Conservation (phyloP, 305 asterid genomes). For the Fraxinus ornus region DNA sequence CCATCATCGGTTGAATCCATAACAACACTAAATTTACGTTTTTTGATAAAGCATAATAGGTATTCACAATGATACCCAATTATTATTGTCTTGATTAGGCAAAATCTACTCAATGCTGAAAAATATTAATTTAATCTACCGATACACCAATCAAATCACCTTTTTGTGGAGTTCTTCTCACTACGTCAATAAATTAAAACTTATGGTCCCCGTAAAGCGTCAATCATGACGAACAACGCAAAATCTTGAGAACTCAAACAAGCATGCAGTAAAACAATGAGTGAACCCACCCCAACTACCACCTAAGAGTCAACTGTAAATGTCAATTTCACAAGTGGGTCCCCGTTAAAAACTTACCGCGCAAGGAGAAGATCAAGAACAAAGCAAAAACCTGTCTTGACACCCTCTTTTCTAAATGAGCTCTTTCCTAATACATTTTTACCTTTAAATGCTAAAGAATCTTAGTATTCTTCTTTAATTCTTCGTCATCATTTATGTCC, state of each 20-base stretch:
- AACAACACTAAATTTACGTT: not conserved
- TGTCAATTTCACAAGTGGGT: not conserved
- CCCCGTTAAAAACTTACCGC: not conserved
- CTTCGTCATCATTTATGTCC: not conserved
- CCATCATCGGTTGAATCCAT: not conserved
- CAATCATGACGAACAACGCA: not conserved
- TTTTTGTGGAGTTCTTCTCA: not conserved
- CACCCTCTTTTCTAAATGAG: not conserved
- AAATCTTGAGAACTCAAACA: not conserved
- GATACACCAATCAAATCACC: not conserved
- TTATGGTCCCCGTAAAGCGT: not conserved
- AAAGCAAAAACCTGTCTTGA: not conserved
- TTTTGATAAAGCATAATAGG: not conserved
- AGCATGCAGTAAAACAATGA: not conserved
- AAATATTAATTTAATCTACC: not conserved
- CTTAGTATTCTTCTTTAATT: not conserved
- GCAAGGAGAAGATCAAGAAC: not conserved
- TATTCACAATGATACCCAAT: not conserved
- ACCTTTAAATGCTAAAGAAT: not conserved
- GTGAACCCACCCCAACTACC: not conserved
- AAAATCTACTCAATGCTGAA: not conserved
- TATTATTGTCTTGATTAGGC: not conserved
- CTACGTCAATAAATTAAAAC: not conserved
- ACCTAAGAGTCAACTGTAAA: not conserved
- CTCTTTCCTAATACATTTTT: not conserved